Percentiles rank a stretch among this genome's conserved stretches.
Conservation (phyloP, 345 rosid genomes). For the Dovyalis caffra region DNA sequence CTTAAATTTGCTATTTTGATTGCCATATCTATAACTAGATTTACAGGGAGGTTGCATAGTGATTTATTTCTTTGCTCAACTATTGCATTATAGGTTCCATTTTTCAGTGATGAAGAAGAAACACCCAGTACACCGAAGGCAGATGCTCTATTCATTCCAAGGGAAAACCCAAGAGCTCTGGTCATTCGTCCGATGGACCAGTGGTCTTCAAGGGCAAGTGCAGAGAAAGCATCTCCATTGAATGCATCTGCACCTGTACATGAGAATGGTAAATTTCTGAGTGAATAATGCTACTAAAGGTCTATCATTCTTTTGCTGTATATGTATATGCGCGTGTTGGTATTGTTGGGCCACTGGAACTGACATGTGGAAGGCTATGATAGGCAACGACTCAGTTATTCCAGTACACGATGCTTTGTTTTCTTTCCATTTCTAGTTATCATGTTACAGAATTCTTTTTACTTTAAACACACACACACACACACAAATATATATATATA, state of each 20-base stretch:
- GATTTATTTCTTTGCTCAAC: neutral
- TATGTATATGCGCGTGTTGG: neutral
- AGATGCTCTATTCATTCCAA: conserved; percentile 77
- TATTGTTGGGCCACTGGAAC: neutral
- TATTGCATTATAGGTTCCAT: conserved; percentile 69
- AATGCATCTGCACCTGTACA: conserved; percentile 38
- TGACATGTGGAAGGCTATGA: neutral
- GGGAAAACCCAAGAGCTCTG: conserved; percentile 93
- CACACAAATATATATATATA: too few relatives aligned
- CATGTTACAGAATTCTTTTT: neutral
- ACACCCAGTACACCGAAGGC: conserved; percentile 81
- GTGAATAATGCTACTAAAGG: neutral
- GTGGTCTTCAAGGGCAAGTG: conserved; percentile 47
- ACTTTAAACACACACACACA: too few relatives aligned
- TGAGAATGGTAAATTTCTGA: conserved; percentile 50
- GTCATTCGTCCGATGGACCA: conserved; percentile 63
- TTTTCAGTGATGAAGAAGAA: conserved; percentile 79
- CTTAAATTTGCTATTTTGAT: neutral
- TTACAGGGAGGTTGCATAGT: neutral
- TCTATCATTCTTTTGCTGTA: neutral
- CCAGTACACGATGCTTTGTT: neutral
- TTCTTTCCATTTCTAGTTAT: neutral
- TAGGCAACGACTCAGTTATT: neutral
- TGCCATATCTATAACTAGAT: neutral
- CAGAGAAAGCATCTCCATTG: conserved; percentile 46